phyloP scores from a whole-genome alignment of 768 basidiomycete genomes.

The Tulasnella sp. region DNA sequence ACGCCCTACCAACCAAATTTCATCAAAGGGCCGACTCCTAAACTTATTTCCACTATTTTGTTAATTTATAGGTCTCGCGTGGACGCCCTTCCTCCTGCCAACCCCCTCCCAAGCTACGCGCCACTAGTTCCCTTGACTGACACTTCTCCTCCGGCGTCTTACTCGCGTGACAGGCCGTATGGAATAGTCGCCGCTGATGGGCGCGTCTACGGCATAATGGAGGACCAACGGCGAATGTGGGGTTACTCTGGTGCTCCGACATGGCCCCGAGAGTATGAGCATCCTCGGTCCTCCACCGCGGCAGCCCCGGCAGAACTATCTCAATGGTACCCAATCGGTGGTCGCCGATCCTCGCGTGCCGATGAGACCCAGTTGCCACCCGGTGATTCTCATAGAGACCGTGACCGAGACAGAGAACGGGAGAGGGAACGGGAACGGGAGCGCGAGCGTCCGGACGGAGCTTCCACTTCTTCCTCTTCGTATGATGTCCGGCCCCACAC shows the following conservation, averaged over 20 bases:
- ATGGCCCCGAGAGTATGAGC: slow-evolving; percentile 14
- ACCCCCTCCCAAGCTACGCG: not conserved
- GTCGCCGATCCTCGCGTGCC: slow-evolving; percentile 9
- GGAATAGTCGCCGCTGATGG: slow-evolving; percentile 9
- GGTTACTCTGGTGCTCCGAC: slow-evolving; percentile 6
- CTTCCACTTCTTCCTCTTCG: too few species aligned
- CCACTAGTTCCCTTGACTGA: slow-evolving; percentile 5
- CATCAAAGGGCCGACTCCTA: too few species aligned
- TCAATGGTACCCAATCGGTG: slow-evolving; percentile 11
- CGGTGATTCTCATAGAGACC: slow-evolving; percentile 12
- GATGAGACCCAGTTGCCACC: slow-evolving; percentile 7
- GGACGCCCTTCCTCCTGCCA: slow-evolving; percentile 6
- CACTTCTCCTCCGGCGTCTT: slow-evolving; percentile 1
- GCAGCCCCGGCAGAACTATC: slow-evolving; percentile 13
- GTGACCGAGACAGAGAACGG: not conserved
- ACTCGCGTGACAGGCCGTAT: not conserved
- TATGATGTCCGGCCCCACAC: not conserved
- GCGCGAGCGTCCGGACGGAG: too few species aligned
- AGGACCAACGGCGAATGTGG: slow-evolving; percentile 16
- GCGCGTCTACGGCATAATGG: slow-evolving; percentile 16
- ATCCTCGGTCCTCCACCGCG: slow-evolving; percentile 11
- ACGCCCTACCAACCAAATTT: too few species aligned
- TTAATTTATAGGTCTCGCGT: slow-evolving; percentile 3
- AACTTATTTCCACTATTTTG: too few species aligned
- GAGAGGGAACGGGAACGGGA: too few species aligned